Base-by-base conservation (phyloP, 2,329 filamentous ascomycete species). In the Fusarium xylarioides region DNA sequence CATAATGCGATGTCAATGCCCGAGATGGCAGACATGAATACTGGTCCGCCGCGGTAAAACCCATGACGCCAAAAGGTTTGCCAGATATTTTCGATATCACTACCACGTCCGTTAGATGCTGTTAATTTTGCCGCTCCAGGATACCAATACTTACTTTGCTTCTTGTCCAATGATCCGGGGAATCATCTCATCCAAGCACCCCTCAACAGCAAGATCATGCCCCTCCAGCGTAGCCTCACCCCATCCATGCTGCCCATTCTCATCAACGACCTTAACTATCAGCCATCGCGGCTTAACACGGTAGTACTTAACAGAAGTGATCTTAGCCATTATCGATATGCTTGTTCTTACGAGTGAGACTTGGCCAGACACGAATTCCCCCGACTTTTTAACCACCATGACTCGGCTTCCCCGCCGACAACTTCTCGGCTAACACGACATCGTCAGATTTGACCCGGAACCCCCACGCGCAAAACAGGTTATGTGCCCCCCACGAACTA, bases 31-130 rank as follows among this genome's bases (percentile, higher is more conserved):
- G 90, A 93, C 92, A 95, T 95, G 73, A 95, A 91, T 15, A 95
- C 92, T 0, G 93, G 91, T 0, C 93, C 93, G 5, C 93, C 93
- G 34, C 93, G 86, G 80, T 95, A 95, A 80, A 95, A 95, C 1
- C 89, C 89, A 46, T 88, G 84, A 46, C 93, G 87, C 88, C 91
- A 95, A 32, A 89, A 88, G 71, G 88, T 86, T 79, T 94, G 92
- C 93, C 93, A 95, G 65, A 95, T 91, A 71, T 94, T 91, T 78
- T 95, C 93, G 71, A 95, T 95, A 54, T 94, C 90, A 78, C 91
- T 93, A 50, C 11, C 4, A 12, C 2, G 0, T 9, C 7, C 16
- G 43, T 60, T n/a, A 18, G 14, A 16, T 4, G 1, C 11, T 9
- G 2, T 19, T 21, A 7, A 4, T 2, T 5, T 1, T 2, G 7